Conservation (phyloP, 1,284 basidiomycete species). For the Melanopsichium pennsylvanicum region DNA sequence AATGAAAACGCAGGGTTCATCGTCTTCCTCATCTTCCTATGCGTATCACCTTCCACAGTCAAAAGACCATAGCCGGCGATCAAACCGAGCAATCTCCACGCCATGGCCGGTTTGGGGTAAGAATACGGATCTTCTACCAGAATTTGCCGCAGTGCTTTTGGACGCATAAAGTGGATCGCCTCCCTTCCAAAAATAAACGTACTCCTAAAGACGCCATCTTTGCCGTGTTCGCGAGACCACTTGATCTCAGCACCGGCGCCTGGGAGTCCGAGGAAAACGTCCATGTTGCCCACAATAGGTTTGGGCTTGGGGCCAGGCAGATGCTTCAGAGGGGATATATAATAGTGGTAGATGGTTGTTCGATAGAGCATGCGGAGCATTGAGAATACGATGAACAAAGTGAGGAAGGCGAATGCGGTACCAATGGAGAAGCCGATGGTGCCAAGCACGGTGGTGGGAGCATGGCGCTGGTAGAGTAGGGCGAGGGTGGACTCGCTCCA, state of each 20-base stretch:
- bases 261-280: constrained; percentile 21
- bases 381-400: constrained; percentile 2
- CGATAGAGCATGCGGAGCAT: constrained; percentile 28
- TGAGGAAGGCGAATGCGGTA: not conserved
- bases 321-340: constrained; percentile 39
- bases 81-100: constrained; percentile 40
- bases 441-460: constrained; percentile 9
- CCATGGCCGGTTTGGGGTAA: constrained; percentile 42
- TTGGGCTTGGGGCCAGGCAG: constrained; percentile 41
- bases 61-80: constrained; percentile 53
- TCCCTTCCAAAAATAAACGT: constrained; percentile 40
- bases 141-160: constrained; percentile 43
- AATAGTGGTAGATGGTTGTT: constrained; percentile 33
- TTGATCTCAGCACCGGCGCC: constrained; percentile 28
- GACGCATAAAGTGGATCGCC: constrained; percentile 33
- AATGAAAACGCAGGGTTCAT: constrained; percentile 58
- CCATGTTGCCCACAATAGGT: constrained; percentile 40
- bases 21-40: constrained; percentile 50
- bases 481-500: constrained; percentile 19
- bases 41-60: constrained; percentile 49
- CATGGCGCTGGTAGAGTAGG: constrained; percentile 21
- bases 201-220: constrained; percentile 31
- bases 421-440: constrained; percentile 2
- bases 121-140: constrained; percentile 45
- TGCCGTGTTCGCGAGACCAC: constrained; percentile 35